Base-by-base conservation (phyloP, 2,329 filamentous ascomycete species). In the Phialocephala sp. region DNA sequence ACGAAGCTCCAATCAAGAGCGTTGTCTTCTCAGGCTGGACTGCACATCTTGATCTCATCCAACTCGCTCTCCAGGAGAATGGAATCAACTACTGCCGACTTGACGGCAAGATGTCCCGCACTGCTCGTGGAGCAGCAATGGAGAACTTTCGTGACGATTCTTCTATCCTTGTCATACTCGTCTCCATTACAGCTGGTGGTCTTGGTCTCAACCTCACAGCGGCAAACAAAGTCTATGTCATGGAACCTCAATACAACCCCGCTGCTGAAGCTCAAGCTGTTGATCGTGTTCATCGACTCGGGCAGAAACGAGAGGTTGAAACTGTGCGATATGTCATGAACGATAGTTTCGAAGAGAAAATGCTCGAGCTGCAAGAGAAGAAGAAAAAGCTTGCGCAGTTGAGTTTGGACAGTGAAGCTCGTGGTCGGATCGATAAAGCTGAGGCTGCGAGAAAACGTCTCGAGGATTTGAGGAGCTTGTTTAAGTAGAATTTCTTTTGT, bases 11-110 rank as follows among this genome's bases (percentile, higher is more conserved):
- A 0, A 91, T 92, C 79, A 98, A 97, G 77, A 95, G 92, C 32
- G 93, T 99, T 15, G 89, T 99, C 8, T 98, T 98, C 79, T 97
- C 93, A 0, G 90, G 89, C n/a, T 98, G 95, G 94, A 98, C 95
- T 0, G 90, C 91, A 0, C 94, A 98, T 76, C 87, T 99, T 18
- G 94, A 98, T 76, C 86, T 99, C 22, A 97, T 99, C 71, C 89
- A 95, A 75, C 84, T 92, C 59, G 94, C 94, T 0, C 84, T 98
- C 15, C 83, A 87, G 36, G 83, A 87, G 59, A 84, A 84, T 12
- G 82, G 84, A 11, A 91, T 96, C 76, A 81, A 79, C 1, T 94
- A 88, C 75, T 87, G 88, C 4, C 91, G 95, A n/a, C 88, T 99
- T 1, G 95, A 98, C 73, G 95, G 95, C 60, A 92, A 88, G 68